A percentile compares a stretch with the other conserved stretches of the same genome.
These are phyloP conservation scores for Apostasia ramifera DNA, from an alignment of 106 monocot genomes.

Conservation along the genomic window DNA sequence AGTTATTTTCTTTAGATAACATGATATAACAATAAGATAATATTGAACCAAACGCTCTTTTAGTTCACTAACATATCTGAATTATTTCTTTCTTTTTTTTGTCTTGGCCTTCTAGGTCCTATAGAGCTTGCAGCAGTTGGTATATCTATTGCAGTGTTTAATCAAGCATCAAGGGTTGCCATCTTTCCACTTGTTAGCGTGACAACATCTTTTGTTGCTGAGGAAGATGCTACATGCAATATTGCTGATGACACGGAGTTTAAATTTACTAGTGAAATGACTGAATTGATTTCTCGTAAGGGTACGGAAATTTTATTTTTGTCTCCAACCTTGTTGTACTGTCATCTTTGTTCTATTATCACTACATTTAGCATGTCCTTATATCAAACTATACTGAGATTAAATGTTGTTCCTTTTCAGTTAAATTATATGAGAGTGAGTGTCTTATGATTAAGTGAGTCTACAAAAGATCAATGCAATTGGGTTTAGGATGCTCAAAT, in stretches of 20 bases:
- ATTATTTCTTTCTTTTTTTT: not conserved
- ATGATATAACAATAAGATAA: too few relatives aligned
- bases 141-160: constrained; percentile 71
- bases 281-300: constrained; percentile 33
- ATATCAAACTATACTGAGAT: not conserved
- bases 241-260: constrained; percentile 22
- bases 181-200: constrained; percentile 78
- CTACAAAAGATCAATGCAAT: too few relatives aligned
- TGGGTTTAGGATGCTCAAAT: too few relatives aligned
- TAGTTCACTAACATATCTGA: not conserved
- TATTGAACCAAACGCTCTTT: too few relatives aligned
- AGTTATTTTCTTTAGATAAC: not conserved
- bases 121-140: constrained; percentile 80
- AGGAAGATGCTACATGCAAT: constrained; percentile 56
- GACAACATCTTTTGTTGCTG: constrained; percentile 79
- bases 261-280: constrained; percentile 29
- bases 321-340: not conserved
- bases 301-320: constrained; percentile 21
- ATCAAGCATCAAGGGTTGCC: constrained; percentile 65
- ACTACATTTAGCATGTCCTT: not conserved
- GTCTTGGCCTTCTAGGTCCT: constrained; percentile 32
- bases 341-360: not conserved
- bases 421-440: too few relatives aligned
- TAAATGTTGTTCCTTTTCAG: not conserved
- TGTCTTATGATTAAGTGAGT: too few relatives aligned